phyloP scores from a whole-genome alignment of 768 basidiomycete genomes.

The Trametes punicea region DNA sequence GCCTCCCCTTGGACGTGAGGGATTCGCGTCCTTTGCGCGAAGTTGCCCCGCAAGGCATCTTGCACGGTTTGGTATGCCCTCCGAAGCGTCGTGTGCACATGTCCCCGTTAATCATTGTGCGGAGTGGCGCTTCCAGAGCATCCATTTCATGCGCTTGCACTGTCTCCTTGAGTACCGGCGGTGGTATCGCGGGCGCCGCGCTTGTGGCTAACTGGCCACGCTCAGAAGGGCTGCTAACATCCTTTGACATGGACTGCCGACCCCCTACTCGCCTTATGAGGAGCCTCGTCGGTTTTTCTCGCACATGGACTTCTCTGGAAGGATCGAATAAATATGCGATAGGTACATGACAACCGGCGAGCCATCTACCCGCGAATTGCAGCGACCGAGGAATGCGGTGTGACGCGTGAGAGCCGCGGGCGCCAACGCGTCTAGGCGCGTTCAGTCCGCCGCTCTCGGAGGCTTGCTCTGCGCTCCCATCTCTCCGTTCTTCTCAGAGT shows the following conservation, averaged over 20 bases:
- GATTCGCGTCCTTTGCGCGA: constrained; percentile 5
- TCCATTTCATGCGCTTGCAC: background rate
- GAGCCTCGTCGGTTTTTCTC: no score
- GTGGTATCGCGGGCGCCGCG: constrained; percentile 2
- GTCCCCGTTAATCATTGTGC: background rate
- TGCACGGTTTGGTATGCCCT: background rate
- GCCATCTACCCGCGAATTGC: no score
- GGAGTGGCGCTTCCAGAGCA: background rate
- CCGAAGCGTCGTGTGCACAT: background rate
- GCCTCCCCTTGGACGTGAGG: constrained; percentile 18
- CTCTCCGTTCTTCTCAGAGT: background rate
- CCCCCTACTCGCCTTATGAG: no score
- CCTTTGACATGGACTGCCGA: no score
- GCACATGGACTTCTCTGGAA: no score
- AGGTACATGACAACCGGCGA: no score
- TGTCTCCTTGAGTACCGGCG: background rate
- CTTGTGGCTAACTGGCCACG: constrained; percentile 1
- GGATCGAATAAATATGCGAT: no score
- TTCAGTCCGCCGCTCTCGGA: constrained; percentile 3
- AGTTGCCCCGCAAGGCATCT: background rate
- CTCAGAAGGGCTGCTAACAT: no score
- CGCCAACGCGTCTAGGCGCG: constrained; percentile 15
- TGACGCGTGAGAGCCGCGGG: constrained; percentile 13
- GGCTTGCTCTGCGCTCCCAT: constrained; percentile 11
- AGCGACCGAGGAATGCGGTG: constrained; percentile 3